Evolutionary conservation across 75 land plant species (phyloP), one percentile per base, ranked within the genome.

Genomic region (Larix kaempferi): DNA sequence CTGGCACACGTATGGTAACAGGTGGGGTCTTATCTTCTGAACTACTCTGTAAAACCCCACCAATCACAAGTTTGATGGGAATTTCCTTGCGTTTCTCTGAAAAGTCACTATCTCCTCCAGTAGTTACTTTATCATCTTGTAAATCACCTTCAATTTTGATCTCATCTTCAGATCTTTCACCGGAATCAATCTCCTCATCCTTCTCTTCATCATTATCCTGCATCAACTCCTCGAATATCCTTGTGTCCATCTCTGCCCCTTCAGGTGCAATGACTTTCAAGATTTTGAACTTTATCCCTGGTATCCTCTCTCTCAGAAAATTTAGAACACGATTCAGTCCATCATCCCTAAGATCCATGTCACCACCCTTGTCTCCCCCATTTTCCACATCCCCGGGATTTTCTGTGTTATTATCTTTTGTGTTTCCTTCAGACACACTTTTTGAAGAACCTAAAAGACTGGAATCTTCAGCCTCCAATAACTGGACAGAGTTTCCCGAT

Each of bases 201-300:
- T 87, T 71, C 35, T 80, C 83, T 35, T 91, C 88, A 12, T 81
- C 86, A 25, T 84, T 86, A 33, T 83, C 89, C 23, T 89, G 86
- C 13, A 89, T 74, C 66, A 87, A 80, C 65, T 89, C 87, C n/a
- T 89, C 91, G 74, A 89, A 74, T 21, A 87, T 80, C 80, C 86
- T 87, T 26, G 89, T 76, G 82, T 89, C 88, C 56, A 54, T 76
- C 54, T 98, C 96, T 25, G 79, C 83, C 64, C 88, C 93, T 59
- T 84, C 90, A 29, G 91, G 92, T 13, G 87, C 85, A 49, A 88
- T 82, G 73, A 92, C 94, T 80, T 91, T 91, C 78, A 97, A 83
- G 44, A 95, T 89, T 77, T 88, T 95, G 78, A 98, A 76, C 80
- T 89, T 91, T 15, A 89, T 87, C 79, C 90, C 94, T 73, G 99